phyloP scores from a whole-genome alignment of 257 asterid species.

The Primulina huaijiensis region DNA sequence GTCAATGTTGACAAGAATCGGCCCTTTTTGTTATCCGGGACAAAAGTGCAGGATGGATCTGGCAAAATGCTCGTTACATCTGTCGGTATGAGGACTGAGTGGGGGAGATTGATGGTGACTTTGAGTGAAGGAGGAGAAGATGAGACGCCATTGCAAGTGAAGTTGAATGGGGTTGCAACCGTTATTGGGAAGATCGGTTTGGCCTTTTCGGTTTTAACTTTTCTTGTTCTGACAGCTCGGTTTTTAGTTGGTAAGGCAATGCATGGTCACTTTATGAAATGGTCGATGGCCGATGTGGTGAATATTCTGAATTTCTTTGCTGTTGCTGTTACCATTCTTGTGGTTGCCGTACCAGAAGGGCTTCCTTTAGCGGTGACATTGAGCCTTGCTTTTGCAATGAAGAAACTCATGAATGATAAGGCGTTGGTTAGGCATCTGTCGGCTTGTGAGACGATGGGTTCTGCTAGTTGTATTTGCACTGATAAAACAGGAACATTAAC shows the following conservation, averaged over 20 bases:
- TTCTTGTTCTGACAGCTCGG: slow-evolving; percentile 52
- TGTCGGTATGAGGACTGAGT: slow-evolving; percentile 83
- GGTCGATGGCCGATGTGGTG: slow-evolving; percentile 51
- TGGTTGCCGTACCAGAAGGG: slow-evolving; percentile 90
- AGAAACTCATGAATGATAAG: slow-evolving; percentile 63
- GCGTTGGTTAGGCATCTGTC: slow-evolving; percentile 71
- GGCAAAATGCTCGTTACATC: slow-evolving; percentile 70
- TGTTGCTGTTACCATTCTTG: slow-evolving; percentile 71
- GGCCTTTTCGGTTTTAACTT: slow-evolving; percentile 59
- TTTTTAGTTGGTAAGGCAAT: slow-evolving; percentile 42
- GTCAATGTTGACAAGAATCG: slow-evolving; percentile 36
- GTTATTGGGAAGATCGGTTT: slow-evolving; percentile 73
- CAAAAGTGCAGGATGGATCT: slow-evolving; percentile 79
- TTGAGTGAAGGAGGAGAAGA: slow-evolving; percentile 65
- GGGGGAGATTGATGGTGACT: slow-evolving; percentile 77
- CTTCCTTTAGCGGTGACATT: slow-evolving; percentile 78
- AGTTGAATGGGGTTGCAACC: slow-evolving; percentile 79
- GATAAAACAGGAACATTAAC: slow-evolving; percentile 86
- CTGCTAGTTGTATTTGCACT: slow-evolving; percentile 71
- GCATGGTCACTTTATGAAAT: slow-evolving; percentile 33
- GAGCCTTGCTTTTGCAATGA: slow-evolving; percentile 86
- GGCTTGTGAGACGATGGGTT: slow-evolving; percentile 89
- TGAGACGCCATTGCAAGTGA: slow-evolving; percentile 81
- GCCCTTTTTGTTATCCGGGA: slow-evolving; percentile 70
- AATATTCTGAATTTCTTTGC: slow-evolving; percentile 61